Evolutionary conservation across 1,284 basidiomycete species (phyloP), one percentile per base, ranked within the genome.

Genomic region (Cryptococcus wingfieldii): DNA sequence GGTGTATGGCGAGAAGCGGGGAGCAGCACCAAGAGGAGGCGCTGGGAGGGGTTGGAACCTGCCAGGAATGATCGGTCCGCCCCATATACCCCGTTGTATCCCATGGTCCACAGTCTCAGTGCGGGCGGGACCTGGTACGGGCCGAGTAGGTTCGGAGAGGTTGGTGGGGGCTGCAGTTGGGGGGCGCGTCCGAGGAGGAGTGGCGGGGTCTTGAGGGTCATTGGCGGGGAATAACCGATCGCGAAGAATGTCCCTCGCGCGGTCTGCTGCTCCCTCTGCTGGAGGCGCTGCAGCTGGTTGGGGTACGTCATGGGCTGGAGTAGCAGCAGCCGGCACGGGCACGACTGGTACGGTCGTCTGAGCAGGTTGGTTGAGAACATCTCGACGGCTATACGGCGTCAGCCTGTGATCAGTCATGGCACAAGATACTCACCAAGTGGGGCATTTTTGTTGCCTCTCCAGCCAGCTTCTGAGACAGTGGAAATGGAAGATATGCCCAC

Each of bases 401-500:
- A 37, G 16, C 19, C 8, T 3, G 23, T 7, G 31, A 7, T 16
- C 9, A n/a, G 8, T 23, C 25, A 5, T 4, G 25, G 25, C 2
- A n/a, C 16, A 10, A 46, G 16, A 19, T 50, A 34, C 56, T 42
- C 58, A 94, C 92, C 96, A 98, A 38, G 95, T 98, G 1, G 95
- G 95, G 75, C 95, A 98, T 68, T 80, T 83, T 64, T 84, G 83
- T 74, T 99, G 96, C 47, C 96, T 83, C 75, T 99, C 96, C 28
- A 99, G 82, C 96, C 96, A 99, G 31, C 91, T 94, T 46, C 92
- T 83, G 50, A 99, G 82, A 74, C 96, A 98, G 70, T 97, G 87
- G 76, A 98, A 96, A 77, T 98, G 96, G 81, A 99, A 98, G 47
- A 98, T 86, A 75, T 98, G 96, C 0, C 93, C 93, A 77, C 96